A percentile compares a stretch with the other conserved stretches of the same genome.
Evolutionary conservation across 2,329 filamentous ascomycete genomes (phyloP).

Genomic region (Podosphaera aphanis): DNA sequence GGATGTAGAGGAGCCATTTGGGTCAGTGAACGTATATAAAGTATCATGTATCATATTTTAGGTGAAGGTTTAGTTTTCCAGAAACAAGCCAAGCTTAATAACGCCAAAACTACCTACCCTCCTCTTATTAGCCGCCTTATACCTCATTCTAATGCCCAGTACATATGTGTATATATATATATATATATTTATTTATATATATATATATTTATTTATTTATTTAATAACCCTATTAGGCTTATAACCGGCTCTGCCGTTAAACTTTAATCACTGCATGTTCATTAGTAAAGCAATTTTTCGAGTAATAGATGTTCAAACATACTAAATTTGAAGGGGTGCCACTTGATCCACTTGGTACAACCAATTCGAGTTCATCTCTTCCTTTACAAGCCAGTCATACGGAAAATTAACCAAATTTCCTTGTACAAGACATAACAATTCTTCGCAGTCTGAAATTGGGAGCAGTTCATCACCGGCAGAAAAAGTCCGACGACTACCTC

Average conservation of each 20-base stretch:
- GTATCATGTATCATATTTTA: background rate
- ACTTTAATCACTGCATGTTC: background rate
- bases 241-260: background rate
- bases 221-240: background rate
- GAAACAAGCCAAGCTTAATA: background rate
- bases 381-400: constrained; percentile 81
- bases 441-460: constrained; percentile 52
- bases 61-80: background rate
- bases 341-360: constrained; percentile 90
- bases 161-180: background rate
- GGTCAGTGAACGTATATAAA: constrained; percentile 52
- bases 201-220: background rate
- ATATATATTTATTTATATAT: too few species aligned
- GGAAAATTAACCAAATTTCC: constrained; percentile 80
- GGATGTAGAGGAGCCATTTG: constrained; percentile 85
- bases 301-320: constrained; percentile 21
- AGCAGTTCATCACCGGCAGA: constrained; percentile 52
- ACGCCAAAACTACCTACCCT: background rate
- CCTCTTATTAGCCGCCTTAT: background rate
- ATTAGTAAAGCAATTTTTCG: background rate
- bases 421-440: constrained; percentile 59
- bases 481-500: constrained; percentile 37
- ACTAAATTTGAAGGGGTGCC: constrained; percentile 93
- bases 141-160: background rate
- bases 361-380: constrained; percentile 89